Percentiles rank a stretch among this genome's conserved stretches.
These are phyloP conservation scores for Saxophila tyrrhenica DNA, from an alignment of 495 filamentous ascomycete species.

Conservation along the genomic window DNA sequence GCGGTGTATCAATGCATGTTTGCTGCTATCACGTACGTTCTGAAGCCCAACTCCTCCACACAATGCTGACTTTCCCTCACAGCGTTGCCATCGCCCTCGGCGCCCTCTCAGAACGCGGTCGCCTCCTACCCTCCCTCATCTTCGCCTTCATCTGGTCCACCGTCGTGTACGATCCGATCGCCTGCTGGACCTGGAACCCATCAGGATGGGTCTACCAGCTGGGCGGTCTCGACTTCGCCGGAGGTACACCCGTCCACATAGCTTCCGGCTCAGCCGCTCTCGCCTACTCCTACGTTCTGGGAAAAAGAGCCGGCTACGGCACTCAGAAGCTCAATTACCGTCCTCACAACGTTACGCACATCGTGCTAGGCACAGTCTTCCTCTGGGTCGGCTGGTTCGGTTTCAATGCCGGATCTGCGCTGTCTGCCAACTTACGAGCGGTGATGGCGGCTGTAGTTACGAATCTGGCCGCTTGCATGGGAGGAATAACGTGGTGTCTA, in stretches of 20 bases:
- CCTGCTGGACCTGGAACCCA: constrained; percentile 94
- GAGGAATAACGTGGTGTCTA: constrained; percentile 90
- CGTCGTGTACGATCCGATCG: constrained; percentile 42
- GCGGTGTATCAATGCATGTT: constrained; percentile 98
- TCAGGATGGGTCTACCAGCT: constrained; percentile 71
- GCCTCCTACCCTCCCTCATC: constrained; percentile 83
- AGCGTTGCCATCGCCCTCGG: constrained; percentile 85
- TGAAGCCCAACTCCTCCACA: constrained; percentile 36
- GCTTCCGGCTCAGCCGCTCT: constrained; percentile 71
- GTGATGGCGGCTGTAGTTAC: constrained; percentile 66
- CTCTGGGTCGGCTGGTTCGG: constrained; percentile 99
- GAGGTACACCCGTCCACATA: constrained; percentile 94
- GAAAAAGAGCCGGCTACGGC: constrained; percentile 71
- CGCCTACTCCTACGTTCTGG: constrained; percentile 73
- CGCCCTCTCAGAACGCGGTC: constrained; percentile 82
- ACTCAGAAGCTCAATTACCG: constrained; percentile 91
- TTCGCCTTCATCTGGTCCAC: constrained; percentile 97
- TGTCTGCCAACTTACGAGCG: constrained; percentile 77
- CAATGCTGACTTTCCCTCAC: not conserved
- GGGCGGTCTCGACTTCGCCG: constrained; percentile 90
- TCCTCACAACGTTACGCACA: constrained; percentile 94
- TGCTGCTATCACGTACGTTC: constrained; percentile 77
- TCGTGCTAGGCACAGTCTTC: constrained; percentile 94
- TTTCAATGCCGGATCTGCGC: constrained; percentile 92
- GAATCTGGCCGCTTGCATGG: constrained; percentile 67